Evolutionary conservation across 2,329 filamentous ascomycete genomes (phyloP), one percentile per base, ranked within the genome.

Genomic region (Fusarium oligoseptatum): DNA sequence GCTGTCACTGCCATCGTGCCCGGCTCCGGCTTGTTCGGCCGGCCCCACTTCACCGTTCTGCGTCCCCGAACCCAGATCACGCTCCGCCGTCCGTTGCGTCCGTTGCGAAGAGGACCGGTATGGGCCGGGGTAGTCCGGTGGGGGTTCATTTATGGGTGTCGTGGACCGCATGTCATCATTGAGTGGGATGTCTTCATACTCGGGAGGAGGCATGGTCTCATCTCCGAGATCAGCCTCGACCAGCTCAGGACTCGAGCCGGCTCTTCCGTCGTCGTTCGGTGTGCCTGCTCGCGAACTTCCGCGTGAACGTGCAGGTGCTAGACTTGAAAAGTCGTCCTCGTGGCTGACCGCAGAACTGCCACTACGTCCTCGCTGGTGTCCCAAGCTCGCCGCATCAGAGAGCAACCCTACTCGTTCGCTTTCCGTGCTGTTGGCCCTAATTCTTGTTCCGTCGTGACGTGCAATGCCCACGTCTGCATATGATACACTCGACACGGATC

Each of bases 381-480:
- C 83, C 83, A 76, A 76, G 71, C 27, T 92, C 3, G 92, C 93
- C 2, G 92, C 91, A 73, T 92, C 92, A 37, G 92, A 93, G 14
- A 96, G 86, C 10, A 96, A 84, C 1, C 93, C 93, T 50, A 92
- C 85, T 34, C 91, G 86, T 79, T 96, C 93, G 77, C 92, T 94
- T 75, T 95, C 93, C 20, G 87, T 88, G 72, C 92, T 95, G 78
- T 92, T 93, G 39, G 92, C 92, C 34, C 94, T 88, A 32, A 97
- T 83, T 55, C 94, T 87, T 1, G 93, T 94, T 60, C 94, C 94
- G 77, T 97, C 94, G 77, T 94, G 93, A 52, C 92, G 87, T 1
- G 93, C 93, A 15, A 95, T 89, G 37, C 94, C 94, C 6, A 97
- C 82, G 48, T 94, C 92, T 11, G 89, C 92, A 77, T 97, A 97